These are phyloP conservation scores for Gonium pectorale DNA, from an alignment of 139 green algal genomes.

Conservation along the genomic window DNA sequence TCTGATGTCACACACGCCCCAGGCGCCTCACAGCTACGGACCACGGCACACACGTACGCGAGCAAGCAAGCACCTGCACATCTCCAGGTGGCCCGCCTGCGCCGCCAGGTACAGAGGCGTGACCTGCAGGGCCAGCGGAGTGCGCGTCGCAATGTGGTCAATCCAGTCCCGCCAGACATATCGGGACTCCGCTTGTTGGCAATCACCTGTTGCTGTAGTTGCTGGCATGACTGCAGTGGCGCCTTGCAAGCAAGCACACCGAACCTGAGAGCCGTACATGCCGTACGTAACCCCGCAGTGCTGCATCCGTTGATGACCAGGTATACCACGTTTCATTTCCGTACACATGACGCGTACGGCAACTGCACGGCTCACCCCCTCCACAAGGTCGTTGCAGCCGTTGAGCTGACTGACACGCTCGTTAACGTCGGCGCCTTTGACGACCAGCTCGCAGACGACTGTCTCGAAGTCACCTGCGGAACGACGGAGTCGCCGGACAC, in stretches of 20 bases:
- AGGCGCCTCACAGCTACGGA: background rate
- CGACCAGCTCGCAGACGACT: conserved; percentile 15
- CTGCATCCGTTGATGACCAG: too few species aligned
- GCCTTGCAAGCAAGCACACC: background rate
- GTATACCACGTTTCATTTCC: too few species aligned
- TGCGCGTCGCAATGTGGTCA: background rate
- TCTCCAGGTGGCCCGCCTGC: background rate
- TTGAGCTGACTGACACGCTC: background rate
- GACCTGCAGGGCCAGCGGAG: background rate
- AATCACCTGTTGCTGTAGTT: too few species aligned
- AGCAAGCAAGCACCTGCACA: background rate
- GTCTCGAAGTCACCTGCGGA: background rate
- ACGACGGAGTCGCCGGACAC: background rate
- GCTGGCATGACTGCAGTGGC: background rate
- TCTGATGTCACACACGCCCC: background rate
- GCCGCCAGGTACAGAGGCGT: conserved; percentile 18
- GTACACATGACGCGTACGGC: too few species aligned
- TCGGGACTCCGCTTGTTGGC: too few species aligned
- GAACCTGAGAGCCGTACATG: background rate
- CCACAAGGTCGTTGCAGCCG: background rate
- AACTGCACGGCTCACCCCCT: too few species aligned
- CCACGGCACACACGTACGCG: too few species aligned
- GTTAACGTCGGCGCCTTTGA: background rate
- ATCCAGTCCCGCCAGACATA: too few species aligned
- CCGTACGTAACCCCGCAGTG: background rate